A percentile compares a stretch with the other conserved stretches of the same genome.
These are phyloP conservation scores for Pythium aristosporum DNA, from an alignment of 352 stramenopile genomes.

Conservation along the genomic window DNA sequence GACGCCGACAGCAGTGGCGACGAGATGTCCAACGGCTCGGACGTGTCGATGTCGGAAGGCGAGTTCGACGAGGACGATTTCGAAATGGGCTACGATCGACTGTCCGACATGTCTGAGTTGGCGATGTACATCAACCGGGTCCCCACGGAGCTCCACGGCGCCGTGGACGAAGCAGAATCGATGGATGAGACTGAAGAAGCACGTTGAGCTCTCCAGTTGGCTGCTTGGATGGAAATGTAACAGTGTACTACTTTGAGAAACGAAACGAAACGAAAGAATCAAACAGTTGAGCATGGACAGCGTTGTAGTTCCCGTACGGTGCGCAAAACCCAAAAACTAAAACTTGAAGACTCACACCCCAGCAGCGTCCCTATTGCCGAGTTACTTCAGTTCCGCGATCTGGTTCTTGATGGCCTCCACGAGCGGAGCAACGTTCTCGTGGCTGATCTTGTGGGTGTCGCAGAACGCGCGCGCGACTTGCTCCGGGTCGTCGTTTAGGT, in stretches of 20 bases:
- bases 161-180: background rate
- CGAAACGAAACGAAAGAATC: background rate
- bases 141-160: background rate
- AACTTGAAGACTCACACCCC: background rate
- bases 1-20: slow-evolving; percentile 25
- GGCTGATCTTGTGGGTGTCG: slow-evolving; percentile 45
- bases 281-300: background rate
- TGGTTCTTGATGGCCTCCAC: slow-evolving; percentile 58
- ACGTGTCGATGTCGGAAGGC: slow-evolving; percentile 22
- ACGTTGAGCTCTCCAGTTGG: no score
- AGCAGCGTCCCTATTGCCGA: background rate
- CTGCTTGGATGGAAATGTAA: no score
- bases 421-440: slow-evolving; percentile 56
- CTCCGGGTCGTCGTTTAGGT: slow-evolving; percentile 53
- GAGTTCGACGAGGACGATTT: slow-evolving; percentile 31
- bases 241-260: no score
- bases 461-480: slow-evolving; percentile 57
- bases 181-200: background rate
- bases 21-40: slow-evolving; percentile 10
- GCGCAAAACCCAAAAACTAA: background rate
- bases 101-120: slow-evolving; percentile 20
- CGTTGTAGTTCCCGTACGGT: background rate
- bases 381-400: slow-evolving; percentile 16
- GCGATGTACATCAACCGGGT: slow-evolving; percentile 7
- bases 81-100: slow-evolving; percentile 17